Base-by-base conservation (phyloP, 192 early-diverging fungal genomes). In the Lobulomyces angularis region DNA sequence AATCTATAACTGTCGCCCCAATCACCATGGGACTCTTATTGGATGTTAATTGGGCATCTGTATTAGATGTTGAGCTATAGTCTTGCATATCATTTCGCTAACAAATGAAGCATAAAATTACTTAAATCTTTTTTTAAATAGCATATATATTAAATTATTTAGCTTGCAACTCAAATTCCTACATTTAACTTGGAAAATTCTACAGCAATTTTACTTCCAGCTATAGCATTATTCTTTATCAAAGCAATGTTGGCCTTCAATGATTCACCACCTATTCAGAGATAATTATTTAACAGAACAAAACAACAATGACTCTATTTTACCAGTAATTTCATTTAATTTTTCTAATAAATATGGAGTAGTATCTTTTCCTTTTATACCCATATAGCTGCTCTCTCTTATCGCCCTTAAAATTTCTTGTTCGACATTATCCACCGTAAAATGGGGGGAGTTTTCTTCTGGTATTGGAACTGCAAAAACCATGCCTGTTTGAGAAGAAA, bases 381-480 rank as follows among this genome's bases (percentile, higher is more conserved):
- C 73, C 35, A 32, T 43, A 43, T 65, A 79, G 69, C 48, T 59
- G 9, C 83, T 74, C 50, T 93, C 87, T 3, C 53, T 27, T 26
- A 94, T 36, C 1, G 90, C 86, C 12, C 56, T 35, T 16, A 65
- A 55, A 43, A 97, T 83, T 1, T 80, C 88, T 0, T 46, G 45
- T 35, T 90, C 78, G 20, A 95, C 74, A 12, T 44, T 37, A 8
- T 37, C 45, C 0, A 37, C 46, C 11, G 81, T 73, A n/a, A n/a
- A n/a, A 24, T 76, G 50, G 30, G 67, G 70, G 0, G 81, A 81
- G 35, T 74, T 48, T 17, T 74, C 58, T 6, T 51, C 45, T 0
- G 91, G 87, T 40, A 97, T 91, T 3, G 94, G 94, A 7, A 90
- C 87, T 11, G 81, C 84, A 51, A 97, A 55, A 0, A 97, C 79